Evolutionary conservation across 2,329 filamentous ascomycete species (phyloP).

Genomic region (Mycosphaerelloides madeirae): DNA sequence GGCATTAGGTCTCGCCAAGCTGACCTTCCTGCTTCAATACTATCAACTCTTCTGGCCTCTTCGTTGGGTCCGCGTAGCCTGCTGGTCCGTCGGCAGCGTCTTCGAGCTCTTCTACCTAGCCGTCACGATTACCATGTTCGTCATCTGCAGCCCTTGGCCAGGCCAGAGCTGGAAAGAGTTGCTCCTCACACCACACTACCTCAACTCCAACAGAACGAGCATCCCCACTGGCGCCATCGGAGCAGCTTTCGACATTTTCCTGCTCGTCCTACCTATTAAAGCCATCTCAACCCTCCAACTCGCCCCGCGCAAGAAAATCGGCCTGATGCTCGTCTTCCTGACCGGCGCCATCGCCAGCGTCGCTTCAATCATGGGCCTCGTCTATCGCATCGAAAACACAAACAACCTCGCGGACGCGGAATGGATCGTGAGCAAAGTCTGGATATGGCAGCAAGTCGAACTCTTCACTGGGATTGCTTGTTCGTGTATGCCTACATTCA

Average conservation of each 20-base stretch:
- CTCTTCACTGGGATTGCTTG: neutral
- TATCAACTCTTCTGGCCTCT: conserved; percentile 2
- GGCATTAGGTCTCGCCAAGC: neutral
- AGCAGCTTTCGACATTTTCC: neutral
- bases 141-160: neutral
- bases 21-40: conserved; percentile 1
- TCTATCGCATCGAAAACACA: neutral
- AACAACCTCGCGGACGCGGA: neutral
- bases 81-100: neutral
- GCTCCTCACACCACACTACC: neutral
- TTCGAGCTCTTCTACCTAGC: neutral
- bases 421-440: neutral
- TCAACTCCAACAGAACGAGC: neutral
- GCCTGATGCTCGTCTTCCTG: neutral
- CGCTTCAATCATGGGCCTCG: neutral
- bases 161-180: neutral
- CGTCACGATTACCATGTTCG: conserved; percentile 1
- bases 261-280: neutral
- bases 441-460: conserved; percentile 1
- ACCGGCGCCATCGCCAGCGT: neutral
- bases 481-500: neutral
- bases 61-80: conserved; percentile 1
- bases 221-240: neutral
- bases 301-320: neutral
- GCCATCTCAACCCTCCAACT: neutral